phyloP scores from a whole-genome alignment of 1,139 yeast genomes.

The Insectozyma bohioensis region DNA sequence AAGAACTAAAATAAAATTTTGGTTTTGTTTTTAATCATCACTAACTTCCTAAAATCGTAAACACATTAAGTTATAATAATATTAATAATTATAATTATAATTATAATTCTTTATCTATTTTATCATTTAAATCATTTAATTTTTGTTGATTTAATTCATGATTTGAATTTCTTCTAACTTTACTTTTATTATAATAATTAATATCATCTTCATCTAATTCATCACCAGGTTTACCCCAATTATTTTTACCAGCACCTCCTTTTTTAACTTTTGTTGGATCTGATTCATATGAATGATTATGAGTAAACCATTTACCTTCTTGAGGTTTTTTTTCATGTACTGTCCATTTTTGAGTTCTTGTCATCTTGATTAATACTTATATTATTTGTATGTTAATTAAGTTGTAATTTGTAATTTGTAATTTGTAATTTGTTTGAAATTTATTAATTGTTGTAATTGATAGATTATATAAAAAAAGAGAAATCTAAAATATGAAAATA shows the following conservation, averaged over 20 bases:
- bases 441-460: no score
- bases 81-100: no score
- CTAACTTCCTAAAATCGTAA: no score
- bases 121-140: constrained; percentile 23
- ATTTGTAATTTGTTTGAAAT: no score
- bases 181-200: constrained; percentile 25
- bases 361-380: constrained; percentile 45
- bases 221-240: constrained; percentile 74
- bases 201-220: constrained; percentile 44
- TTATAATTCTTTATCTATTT: constrained; percentile 24
- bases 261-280: constrained; percentile 80
- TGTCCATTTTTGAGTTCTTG: constrained; percentile 85
- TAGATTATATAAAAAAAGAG: no score
- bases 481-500: no score
- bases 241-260: constrained; percentile 79
- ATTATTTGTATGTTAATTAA: no score
- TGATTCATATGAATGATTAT: constrained; percentile 62
- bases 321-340: constrained; percentile 54
- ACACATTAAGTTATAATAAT: no score
- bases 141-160: constrained; percentile 33
- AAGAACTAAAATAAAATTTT: no score
- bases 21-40: no score
- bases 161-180: constrained; percentile 42
- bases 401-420: no score
- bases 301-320: constrained; percentile 74